These are phyloP conservation scores for Wickerhamiella bombiphila DNA, from an alignment of 805 yeast species.

Conservation along the genomic window DNA sequence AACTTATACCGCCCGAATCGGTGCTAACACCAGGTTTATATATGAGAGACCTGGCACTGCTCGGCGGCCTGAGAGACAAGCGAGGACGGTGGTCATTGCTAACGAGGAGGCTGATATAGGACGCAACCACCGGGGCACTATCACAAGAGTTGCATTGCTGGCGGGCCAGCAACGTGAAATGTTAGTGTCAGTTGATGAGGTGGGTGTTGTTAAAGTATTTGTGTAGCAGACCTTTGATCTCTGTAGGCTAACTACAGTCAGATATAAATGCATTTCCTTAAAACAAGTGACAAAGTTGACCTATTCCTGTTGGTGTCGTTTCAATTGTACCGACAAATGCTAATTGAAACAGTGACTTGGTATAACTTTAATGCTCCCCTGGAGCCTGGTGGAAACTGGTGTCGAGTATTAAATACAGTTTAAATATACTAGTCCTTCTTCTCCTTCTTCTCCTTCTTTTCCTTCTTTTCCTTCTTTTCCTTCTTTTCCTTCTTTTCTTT, in stretches of 20 bases:
- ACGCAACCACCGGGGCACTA: constrained; percentile 36
- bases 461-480: constrained; percentile 15
- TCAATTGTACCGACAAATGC: too few relatives aligned
- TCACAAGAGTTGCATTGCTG: constrained; percentile 35
- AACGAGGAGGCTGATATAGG: constrained; percentile 32
- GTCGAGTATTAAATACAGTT: constrained; percentile 1
- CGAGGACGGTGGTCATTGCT: constrained; percentile 27
- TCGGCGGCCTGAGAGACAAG: constrained; percentile 22
- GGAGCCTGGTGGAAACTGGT: too few relatives aligned
- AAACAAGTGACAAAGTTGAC: too few relatives aligned
- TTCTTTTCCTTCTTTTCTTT: constrained; percentile 14
- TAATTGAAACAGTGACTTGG: too few relatives aligned
- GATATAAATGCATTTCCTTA: too few relatives aligned
- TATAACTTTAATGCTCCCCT: too few relatives aligned
- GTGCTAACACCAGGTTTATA: constrained; percentile 28
- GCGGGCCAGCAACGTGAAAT: constrained; percentile 36
- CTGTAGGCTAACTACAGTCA: too few relatives aligned
- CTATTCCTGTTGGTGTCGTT: too few relatives aligned
- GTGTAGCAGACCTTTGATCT: constrained; percentile 1
- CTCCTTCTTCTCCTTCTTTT: constrained; percentile 13
- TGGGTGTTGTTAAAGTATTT: constrained; percentile 48
- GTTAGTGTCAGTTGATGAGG: constrained; percentile 51
- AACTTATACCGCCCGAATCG: constrained; percentile 16
- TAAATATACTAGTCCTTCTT: constrained; percentile 7
- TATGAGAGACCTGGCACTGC: constrained; percentile 23